Percentiles rank a stretch among this genome's conserved stretches.
Conservation (phyloP, 345 rosid genomes). For the Syzygium aromaticum region DNA sequence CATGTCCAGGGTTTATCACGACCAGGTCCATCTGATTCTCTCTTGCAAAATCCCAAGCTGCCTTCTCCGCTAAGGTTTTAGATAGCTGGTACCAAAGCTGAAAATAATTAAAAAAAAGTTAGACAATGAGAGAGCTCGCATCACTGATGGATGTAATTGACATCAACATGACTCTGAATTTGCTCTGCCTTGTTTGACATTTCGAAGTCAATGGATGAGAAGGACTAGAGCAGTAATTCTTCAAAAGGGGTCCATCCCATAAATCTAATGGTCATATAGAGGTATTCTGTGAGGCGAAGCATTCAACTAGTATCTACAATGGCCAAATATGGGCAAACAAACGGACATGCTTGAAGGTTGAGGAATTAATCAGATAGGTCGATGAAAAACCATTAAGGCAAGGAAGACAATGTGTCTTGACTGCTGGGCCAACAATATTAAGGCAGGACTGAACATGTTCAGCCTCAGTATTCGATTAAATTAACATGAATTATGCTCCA, state of each 20-base stretch:
- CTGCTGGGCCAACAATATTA: neutral
- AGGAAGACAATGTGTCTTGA: neutral
- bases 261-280: neutral
- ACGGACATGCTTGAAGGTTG: neutral
- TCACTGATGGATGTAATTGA: neutral
- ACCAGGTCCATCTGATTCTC: constrained; percentile 4
- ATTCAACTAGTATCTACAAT: neutral
- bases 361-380: neutral
- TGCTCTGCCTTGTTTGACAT: neutral
- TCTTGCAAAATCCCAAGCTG: neutral
- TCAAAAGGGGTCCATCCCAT: neutral
- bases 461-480: neutral
- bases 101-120: neutral
- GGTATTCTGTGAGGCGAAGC: neutral
- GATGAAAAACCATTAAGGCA: neutral
- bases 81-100: constrained; percentile 5
- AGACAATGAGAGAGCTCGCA: neutral
- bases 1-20: neutral
- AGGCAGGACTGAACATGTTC: neutral
- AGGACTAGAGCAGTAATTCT: neutral
- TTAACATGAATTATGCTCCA: neutral
- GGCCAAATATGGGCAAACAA: neutral
- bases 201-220: neutral
- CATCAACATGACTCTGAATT: neutral
- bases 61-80: constrained; percentile 5